Base-by-base conservation (phyloP, 2,329 filamentous ascomycete genomes). In the Fusarium multiceps region DNA sequence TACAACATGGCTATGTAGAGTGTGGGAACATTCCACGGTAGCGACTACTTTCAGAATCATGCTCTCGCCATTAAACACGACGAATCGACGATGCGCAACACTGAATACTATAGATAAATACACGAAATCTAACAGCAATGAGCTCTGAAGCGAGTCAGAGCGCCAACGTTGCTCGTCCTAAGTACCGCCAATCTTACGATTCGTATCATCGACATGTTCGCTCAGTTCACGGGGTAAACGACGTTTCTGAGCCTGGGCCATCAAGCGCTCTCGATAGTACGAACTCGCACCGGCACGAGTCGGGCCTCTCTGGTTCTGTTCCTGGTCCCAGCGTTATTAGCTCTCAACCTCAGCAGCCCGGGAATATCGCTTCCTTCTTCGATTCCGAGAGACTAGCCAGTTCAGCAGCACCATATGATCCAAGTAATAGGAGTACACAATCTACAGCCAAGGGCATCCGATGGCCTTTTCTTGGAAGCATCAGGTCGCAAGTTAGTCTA, bases 401-500 rank as follows among this genome's bases (percentile, higher is more conserved):
- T 30, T 71, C 72, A 14, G 58, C 72, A 7, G 70, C 69, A n/a
- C 63, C 71, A 6, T 61, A 55, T 34, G 68, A 67, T 25, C 59
- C 63, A 13, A 61, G 54, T 2, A 62, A 60, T 18, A 48, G 49
- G 18, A 42, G 60, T n/a, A 55, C 63, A 16, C 61, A 62, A 23
- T 49, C 57, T 13, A 55, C 56, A 41, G 53, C 45, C 7, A 59
- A 48, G 21, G 60, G 60, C 6, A 60, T 73, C 11, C 66, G 73
- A 27, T 75, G 74, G 74, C 74, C 74, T 10, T 75, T 75, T 55
- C 69, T 75, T 0, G 74, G 74, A 43, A 75, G 74, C 54, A 68
- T 75, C 48, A 68, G 65, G 34, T 75, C 73, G 25, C 60, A 60
- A 25, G 27, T 42, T 11, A 73, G 71, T 37, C 55, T 64, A 37